These are phyloP conservation scores for Boletus subparvulus DNA, from an alignment of 768 basidiomycete genomes.

Conservation along the genomic window DNA sequence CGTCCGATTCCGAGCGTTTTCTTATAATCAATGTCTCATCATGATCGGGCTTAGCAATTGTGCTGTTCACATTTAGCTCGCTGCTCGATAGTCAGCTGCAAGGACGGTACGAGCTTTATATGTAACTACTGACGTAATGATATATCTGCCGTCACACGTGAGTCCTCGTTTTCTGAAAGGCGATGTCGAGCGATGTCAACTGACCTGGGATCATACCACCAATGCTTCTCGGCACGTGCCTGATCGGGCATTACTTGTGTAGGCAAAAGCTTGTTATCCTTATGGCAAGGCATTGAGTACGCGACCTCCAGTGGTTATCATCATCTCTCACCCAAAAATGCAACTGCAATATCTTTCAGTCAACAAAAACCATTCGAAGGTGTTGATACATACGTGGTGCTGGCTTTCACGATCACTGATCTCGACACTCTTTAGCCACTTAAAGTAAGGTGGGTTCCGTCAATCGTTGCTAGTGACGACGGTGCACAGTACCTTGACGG, in stretches of 20 bases:
- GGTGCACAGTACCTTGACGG: constrained; percentile 36
- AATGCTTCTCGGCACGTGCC: constrained; percentile 48
- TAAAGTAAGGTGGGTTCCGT: not conserved
- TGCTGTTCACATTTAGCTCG: constrained; percentile 61
- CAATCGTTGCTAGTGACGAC: not conserved
- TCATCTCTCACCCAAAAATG: constrained; percentile 34
- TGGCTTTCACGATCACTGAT: constrained; percentile 50
- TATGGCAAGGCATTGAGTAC: not conserved
- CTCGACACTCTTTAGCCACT: constrained; percentile 61
- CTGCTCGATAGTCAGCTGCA: constrained; percentile 36
- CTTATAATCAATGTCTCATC: constrained; percentile 40
- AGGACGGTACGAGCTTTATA: not conserved
- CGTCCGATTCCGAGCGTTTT: constrained; percentile 4
- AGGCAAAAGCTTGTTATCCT: constrained; percentile 65
- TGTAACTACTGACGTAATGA: constrained; percentile 33
- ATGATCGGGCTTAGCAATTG: constrained; percentile 55
- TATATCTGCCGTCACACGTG: constrained; percentile 18
- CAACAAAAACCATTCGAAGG: not conserved
- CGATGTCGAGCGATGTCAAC: not conserved
- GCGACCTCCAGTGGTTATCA: not conserved
- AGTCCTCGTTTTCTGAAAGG: not conserved
- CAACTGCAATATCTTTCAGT: constrained; percentile 19
- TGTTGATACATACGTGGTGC: constrained; percentile 40
- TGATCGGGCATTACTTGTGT: constrained; percentile 50
- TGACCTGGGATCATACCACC: constrained; percentile 56